These are phyloP conservation scores for Salix koriyanagi DNA, from an alignment of 345 rosid genomes.

Conservation along the genomic window DNA sequence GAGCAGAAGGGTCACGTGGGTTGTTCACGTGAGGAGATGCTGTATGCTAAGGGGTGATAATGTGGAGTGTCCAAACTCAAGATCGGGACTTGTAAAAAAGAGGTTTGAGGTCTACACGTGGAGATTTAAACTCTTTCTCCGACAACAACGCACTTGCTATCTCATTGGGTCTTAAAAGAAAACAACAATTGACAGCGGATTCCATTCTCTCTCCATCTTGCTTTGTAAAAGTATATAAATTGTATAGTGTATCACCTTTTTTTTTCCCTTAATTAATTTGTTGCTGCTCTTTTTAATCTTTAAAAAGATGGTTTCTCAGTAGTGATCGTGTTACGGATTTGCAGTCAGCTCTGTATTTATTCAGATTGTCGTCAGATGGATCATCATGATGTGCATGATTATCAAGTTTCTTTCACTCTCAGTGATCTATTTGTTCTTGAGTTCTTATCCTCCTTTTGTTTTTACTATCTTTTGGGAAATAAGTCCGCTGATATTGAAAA, in stretches of 20 bases:
- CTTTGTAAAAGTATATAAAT: background rate
- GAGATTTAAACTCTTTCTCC: constrained; percentile 2
- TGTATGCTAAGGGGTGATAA: constrained; percentile 24
- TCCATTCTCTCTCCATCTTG: constrained; percentile 3
- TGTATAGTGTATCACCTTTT: background rate
- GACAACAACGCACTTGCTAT: constrained; percentile 16
- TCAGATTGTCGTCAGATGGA: background rate
- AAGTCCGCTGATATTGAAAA: background rate
- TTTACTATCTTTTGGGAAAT: background rate
- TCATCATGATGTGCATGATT: background rate
- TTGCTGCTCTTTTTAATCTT: background rate
- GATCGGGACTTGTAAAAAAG: constrained; percentile 18
- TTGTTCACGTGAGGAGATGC: constrained; percentile 68
- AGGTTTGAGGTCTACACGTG: constrained; percentile 29
- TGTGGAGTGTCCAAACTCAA: constrained; percentile 8
- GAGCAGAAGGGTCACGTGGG: constrained; percentile 50
- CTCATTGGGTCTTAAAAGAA: constrained; percentile 31
- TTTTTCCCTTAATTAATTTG: background rate
- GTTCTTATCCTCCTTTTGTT: background rate
- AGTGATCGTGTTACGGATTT: background rate
- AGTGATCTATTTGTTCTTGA: background rate
- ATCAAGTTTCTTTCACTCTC: background rate
- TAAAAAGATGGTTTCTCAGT: background rate
- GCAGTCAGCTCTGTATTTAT: background rate
- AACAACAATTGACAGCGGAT: constrained; percentile 22